phyloP scores from a whole-genome alignment of 2,329 filamentous ascomycete genomes.

The Sarocladium brachiariae region DNA sequence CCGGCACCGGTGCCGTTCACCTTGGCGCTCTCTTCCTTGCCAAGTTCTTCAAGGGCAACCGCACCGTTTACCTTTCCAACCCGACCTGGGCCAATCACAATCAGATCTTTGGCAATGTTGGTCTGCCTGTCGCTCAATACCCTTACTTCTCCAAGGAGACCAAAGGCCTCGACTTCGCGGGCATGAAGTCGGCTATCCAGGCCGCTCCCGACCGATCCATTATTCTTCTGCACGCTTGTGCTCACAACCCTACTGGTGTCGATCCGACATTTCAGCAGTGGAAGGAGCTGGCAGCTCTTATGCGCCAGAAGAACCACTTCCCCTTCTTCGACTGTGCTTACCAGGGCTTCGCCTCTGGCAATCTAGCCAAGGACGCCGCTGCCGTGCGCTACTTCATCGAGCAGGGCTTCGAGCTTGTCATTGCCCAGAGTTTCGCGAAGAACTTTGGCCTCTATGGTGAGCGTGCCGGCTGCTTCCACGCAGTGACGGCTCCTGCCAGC shows the following conservation, averaged over 20 bases:
- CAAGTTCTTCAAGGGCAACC: conserved; percentile 76
- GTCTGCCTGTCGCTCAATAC: conserved; percentile 71
- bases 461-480: conserved; percentile 93
- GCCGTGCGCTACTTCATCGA: conserved; percentile 93
- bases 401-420: conserved; percentile 80
- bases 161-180: conserved; percentile 85
- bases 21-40: conserved; percentile 88
- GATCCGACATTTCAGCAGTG: conserved; percentile 92
- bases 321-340: conserved; percentile 98
- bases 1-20: conserved; percentile 91
- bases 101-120: conserved; percentile 94
- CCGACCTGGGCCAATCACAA: conserved; percentile 99
- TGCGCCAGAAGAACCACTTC: conserved; percentile 77
- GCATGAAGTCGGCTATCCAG: conserved; percentile 68
- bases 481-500: conserved; percentile 67
- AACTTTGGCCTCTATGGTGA: conserved; percentile 97
- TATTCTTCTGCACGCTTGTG: conserved; percentile 89
- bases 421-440: conserved; percentile 95
- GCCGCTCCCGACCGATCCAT: conserved; percentile 72
- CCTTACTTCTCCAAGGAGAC: conserved; percentile 90
- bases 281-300: conserved; percentile 76
- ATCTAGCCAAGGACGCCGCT: conserved; percentile 76
- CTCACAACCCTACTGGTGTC: conserved; percentile 96
- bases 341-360: conserved; percentile 93
- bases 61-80: conserved; percentile 81